Percentiles rank a stretch among this genome's conserved stretches.
These are phyloP conservation scores for Fusarium nanum DNA, from an alignment of 2,329 filamentous ascomycete species.

Conservation along the genomic window DNA sequence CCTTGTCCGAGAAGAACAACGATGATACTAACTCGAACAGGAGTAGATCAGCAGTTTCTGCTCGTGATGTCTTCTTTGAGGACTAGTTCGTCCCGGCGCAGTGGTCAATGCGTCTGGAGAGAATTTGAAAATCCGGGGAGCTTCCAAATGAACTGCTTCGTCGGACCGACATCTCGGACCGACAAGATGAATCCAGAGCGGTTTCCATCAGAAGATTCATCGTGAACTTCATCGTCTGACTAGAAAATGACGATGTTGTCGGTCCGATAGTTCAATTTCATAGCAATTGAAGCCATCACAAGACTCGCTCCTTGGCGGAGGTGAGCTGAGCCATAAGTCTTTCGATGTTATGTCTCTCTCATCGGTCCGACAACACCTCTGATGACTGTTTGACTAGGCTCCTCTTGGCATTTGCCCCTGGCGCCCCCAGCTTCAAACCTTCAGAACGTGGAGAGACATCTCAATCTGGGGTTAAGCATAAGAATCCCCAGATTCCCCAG, in stretches of 20 bases:
- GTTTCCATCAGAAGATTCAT: not conserved
- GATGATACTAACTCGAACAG: not conserved
- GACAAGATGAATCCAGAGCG: not conserved
- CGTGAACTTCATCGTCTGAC: constrained; percentile 3
- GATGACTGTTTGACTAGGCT: not conserved
- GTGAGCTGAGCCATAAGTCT: constrained; percentile 9
- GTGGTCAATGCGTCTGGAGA: constrained; percentile 15
- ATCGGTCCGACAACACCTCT: constrained; percentile 6
- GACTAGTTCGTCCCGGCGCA: constrained; percentile 1
- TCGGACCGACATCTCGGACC: constrained; percentile 11
- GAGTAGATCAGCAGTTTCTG: not conserved
- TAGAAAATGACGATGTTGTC: constrained; percentile 13
- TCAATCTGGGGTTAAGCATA: constrained; percentile 26
- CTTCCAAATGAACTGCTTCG: not conserved
- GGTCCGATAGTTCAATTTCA: not conserved
- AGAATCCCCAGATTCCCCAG: constrained; percentile 22
- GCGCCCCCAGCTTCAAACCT: not conserved
- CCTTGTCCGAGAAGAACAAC: not conserved
- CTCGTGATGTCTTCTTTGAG: constrained; percentile 1
- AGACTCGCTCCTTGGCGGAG: constrained; percentile 12
- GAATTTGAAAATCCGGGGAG: constrained; percentile 17
- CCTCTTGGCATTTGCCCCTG: constrained; percentile 5
- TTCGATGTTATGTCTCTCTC: not conserved
- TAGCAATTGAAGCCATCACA: constrained; percentile 16
- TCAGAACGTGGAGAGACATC: constrained; percentile 9